Evolutionary conservation across 345 rosid species (phyloP).

Genomic region (Kandelia obovata): DNA sequence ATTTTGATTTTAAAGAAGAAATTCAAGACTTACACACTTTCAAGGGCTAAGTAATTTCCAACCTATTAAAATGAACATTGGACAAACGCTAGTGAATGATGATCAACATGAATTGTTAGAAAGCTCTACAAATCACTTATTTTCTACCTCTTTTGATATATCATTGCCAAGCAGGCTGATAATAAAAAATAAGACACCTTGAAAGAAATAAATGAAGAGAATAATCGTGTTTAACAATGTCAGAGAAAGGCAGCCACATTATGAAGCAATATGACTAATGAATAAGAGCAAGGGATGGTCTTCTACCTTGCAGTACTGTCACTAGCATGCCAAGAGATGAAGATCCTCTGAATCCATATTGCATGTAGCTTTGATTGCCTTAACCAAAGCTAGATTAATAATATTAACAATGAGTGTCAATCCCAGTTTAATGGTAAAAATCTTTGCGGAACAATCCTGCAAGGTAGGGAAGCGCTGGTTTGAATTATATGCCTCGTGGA

Average conservation of each 20-base stretch:
- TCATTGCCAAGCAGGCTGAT: slow-evolving; percentile 56
- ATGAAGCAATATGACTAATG: too few species aligned
- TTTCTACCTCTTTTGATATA: slow-evolving; percentile 46
- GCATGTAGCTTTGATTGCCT: slow-evolving; percentile 87
- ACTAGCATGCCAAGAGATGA: slow-evolving; percentile 80
- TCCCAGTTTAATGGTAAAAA: slow-evolving; percentile 11
- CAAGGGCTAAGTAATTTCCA: too few species aligned
- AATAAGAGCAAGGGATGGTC: not conserved
- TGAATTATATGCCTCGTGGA: slow-evolving; percentile 74
- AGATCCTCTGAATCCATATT: slow-evolving; percentile 59
- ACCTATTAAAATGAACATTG: too few species aligned
- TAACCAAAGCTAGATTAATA: slow-evolving; percentile 10
- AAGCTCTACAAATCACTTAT: slow-evolving; percentile 33
- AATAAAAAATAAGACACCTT: slow-evolving; percentile 63
- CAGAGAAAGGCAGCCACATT: too few species aligned
- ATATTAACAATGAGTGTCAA: not conserved
- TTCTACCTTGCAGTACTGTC: slow-evolving; percentile 65
- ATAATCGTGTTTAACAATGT: not conserved
- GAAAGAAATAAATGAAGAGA: slow-evolving; percentile 87
- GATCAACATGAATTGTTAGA: not conserved
- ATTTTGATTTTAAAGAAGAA: too few species aligned
- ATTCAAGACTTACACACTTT: too few species aligned
- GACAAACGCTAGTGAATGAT: not conserved
- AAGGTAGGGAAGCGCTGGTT: slow-evolving; percentile 79
- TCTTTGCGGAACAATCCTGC: slow-evolving; percentile 80